Conservation (phyloP, 495 filamentous ascomycete species). For the Aspergillus nidulans region DNA sequence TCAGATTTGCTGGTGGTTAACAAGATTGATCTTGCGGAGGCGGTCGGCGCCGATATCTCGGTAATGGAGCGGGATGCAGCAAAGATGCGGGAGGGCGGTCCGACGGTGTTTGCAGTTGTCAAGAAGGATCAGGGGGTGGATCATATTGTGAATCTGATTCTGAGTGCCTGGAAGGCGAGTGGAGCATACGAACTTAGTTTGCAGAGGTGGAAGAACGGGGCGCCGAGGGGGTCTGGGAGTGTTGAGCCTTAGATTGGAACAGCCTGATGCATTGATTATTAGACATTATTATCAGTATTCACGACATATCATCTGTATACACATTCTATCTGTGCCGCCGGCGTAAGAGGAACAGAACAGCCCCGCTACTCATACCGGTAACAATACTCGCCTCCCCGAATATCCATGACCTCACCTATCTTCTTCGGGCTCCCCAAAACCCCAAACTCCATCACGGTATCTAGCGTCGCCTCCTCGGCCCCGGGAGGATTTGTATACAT, state of each 20-base stretch:
- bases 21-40: slow-evolving; percentile 91
- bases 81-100: slow-evolving; percentile 94
- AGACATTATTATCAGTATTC: neutral
- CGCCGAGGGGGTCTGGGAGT: slow-evolving; percentile 42
- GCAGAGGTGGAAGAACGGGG: slow-evolving; percentile 50
- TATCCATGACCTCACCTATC: slow-evolving; percentile 29
- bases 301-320: no score
- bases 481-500: slow-evolving; percentile 22
- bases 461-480: slow-evolving; percentile 18
- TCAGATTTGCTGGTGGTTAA: slow-evolving; percentile 90
- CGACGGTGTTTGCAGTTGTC: slow-evolving; percentile 95
- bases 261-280: neutral
- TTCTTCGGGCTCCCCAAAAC: slow-evolving; percentile 17
- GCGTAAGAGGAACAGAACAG: no score
- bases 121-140: slow-evolving; percentile 83
- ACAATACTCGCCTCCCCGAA: slow-evolving; percentile 15
- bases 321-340: no score
- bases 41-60: slow-evolving; percentile 81
- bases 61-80: slow-evolving; percentile 95
- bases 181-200: slow-evolving; percentile 62
- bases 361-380: slow-evolving; percentile 14
- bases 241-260: slow-evolving; percentile 25
- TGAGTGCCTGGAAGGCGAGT: slow-evolving; percentile 88
- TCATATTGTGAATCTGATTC: slow-evolving; percentile 79
- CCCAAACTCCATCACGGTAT: slow-evolving; percentile 28